phyloP scores from a whole-genome alignment of 257 asterid genomes.

The Fraxinus anomala region DNA sequence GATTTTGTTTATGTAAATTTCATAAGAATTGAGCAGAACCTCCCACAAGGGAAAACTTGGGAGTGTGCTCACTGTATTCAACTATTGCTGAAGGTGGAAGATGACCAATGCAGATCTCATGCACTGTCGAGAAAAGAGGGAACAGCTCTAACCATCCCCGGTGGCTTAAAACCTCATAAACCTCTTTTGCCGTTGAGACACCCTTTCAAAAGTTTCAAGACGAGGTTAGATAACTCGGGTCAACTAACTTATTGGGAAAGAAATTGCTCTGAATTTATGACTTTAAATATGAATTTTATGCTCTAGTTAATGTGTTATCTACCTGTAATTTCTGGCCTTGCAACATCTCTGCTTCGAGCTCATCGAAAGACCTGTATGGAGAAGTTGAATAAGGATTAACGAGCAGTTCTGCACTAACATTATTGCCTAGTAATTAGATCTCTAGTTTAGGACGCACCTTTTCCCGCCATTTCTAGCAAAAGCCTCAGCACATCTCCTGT shows the following conservation, averaged over 20 bases:
- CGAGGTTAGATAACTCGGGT: neutral
- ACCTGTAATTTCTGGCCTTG: constrained; percentile 97
- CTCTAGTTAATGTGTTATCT: neutral
- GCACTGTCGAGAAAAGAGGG: constrained; percentile 90
- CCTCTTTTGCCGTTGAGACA: constrained; percentile 86
- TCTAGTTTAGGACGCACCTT: constrained; percentile 35
- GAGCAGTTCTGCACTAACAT: neutral
- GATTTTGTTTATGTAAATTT: constrained; percentile 16
- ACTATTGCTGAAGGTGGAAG: constrained; percentile 84
- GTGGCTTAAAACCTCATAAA: constrained; percentile 70
- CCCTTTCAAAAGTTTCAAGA: constrained; percentile 53
- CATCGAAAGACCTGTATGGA: constrained; percentile 62
- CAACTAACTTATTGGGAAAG: constrained; percentile 1
- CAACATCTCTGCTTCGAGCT: constrained; percentile 89
- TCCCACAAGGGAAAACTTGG: constrained; percentile 50
- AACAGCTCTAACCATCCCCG: constrained; percentile 83
- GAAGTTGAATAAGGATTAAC: constrained; percentile 4
- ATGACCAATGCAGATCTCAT: constrained; percentile 76
- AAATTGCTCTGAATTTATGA: no score
- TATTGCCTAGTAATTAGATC: neutral
- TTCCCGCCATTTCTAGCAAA: constrained; percentile 85
- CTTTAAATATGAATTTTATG: no score
- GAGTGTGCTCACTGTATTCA: constrained; percentile 61
- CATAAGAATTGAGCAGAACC: constrained; percentile 50
- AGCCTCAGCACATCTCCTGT: constrained; percentile 92